Percentiles rank a stretch among this genome's conserved stretches.
Evolutionary conservation across 805 yeast species (phyloP).

Genomic region (Monosporozyma aerobia): DNA sequence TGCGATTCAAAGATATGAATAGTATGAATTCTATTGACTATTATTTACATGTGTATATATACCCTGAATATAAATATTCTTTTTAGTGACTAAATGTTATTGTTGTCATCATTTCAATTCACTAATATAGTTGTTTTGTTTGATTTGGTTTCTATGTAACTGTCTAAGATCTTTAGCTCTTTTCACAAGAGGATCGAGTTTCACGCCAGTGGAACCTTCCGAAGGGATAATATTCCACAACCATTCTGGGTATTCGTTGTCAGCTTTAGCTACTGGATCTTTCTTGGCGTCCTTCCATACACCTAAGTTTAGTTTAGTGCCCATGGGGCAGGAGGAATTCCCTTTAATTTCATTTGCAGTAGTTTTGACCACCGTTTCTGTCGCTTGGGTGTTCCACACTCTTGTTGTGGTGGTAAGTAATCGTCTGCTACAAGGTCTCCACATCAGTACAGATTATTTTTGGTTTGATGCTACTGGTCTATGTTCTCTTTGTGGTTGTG

Average conservation of each 20-base stretch:
- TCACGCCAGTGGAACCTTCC: not conserved
- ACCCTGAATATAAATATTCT: not conserved
- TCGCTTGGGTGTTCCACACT: not conserved
- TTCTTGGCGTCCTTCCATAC: constrained; percentile 63
- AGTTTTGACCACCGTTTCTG: not conserved
- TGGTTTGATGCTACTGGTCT: not conserved
- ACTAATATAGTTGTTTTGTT: constrained; percentile 60
- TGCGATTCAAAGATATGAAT: not conserved
- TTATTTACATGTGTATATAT: constrained; percentile 6
- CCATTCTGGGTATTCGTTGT: constrained; percentile 90
- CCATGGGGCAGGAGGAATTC: constrained; percentile 52
- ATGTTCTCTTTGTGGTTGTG: not conserved
- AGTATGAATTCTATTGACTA: not conserved
- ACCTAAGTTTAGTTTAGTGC: constrained; percentile 64
- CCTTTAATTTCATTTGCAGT: not conserved
- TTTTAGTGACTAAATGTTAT: not conserved
- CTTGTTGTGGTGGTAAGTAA: not conserved
- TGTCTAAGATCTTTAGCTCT: constrained; percentile 55
- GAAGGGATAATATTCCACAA: constrained; percentile 74
- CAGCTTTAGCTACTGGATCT: constrained; percentile 85
- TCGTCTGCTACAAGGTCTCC: not conserved
- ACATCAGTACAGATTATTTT: not conserved
- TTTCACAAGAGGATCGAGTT: not conserved
- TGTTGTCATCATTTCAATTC: constrained; percentile 7
- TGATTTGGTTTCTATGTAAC: constrained; percentile 60